Percentiles rank a stretch among this genome's conserved stretches.
These are phyloP conservation scores for Echium plantagineum DNA, from an alignment of 257 asterid species.

Conservation along the genomic window DNA sequence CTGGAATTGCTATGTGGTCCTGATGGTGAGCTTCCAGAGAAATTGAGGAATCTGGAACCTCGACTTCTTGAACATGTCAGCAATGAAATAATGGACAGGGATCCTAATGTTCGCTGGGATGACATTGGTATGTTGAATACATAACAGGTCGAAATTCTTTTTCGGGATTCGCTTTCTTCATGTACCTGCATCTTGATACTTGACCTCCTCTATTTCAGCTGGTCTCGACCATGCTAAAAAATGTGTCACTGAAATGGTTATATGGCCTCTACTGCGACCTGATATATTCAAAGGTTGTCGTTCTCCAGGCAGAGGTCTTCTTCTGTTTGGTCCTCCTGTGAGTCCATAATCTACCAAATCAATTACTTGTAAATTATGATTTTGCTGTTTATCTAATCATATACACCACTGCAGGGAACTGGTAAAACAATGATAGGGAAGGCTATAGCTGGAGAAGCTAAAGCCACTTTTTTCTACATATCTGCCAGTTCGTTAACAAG, in stretches of 20 bases:
- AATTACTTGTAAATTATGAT: conserved; percentile 6
- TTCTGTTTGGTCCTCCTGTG: conserved; percentile 99
- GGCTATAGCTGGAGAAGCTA: conserved; percentile 99
- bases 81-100: conserved; percentile 97
- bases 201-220: conserved; percentile 31
- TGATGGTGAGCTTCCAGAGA: conserved; percentile 98
- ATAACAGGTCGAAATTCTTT: neutral
- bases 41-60: conserved; percentile 89
- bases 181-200: conserved; percentile 7
- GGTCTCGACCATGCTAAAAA: conserved; percentile 99
- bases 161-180: neutral
- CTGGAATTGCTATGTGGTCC: conserved; percentile 86
- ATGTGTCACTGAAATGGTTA: conserved; percentile 98
- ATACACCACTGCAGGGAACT: conserved; percentile 61
- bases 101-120: conserved; percentile 98
- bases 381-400: conserved; percentile 15
- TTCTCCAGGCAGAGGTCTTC: conserved; percentile 99
- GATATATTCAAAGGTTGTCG: conserved; percentile 97
- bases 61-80: conserved; percentile 90
- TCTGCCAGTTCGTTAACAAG: conserved; percentile 98
- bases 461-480: conserved; percentile 96
- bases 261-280: conserved; percentile 96
- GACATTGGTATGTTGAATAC: conserved; percentile 55
- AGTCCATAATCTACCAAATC: conserved; percentile 21
- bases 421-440: conserved; percentile 99